Evolutionary conservation across 2,329 filamentous ascomycete genomes (phyloP).

Genomic region (Fusarium temperatum): DNA sequence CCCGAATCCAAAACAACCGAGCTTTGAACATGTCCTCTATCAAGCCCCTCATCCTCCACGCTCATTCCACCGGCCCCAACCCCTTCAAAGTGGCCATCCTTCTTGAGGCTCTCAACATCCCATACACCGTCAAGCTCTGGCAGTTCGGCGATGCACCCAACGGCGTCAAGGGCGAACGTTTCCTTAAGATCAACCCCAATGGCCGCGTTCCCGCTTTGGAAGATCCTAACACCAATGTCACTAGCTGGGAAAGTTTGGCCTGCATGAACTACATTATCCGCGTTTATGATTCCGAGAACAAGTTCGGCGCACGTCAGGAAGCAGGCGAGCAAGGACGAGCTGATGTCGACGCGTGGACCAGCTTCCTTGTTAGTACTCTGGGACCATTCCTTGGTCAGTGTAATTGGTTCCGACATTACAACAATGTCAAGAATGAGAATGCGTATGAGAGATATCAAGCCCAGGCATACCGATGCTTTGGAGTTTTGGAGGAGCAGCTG

Average conservation of each 20-base stretch:
- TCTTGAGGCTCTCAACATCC: constrained; percentile 44
- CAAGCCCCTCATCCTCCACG: constrained; percentile 12
- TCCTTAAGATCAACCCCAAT: constrained; percentile 45
- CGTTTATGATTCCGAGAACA: constrained; percentile 30
- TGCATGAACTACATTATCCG: constrained; percentile 36
- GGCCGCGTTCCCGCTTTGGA: constrained; percentile 44
- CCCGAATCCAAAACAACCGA: not conserved
- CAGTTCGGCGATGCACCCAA: constrained; percentile 16
- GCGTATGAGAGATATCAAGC: constrained; percentile 9
- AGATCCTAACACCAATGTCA: constrained; percentile 46
- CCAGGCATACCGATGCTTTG: not conserved
- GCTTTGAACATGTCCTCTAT: not conserved
- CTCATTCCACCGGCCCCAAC: constrained; percentile 28
- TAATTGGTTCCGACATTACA: constrained; percentile 19
- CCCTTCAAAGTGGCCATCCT: constrained; percentile 42
- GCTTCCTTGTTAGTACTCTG: constrained; percentile 14
- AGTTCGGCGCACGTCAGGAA: not conserved
- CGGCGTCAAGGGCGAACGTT: constrained; percentile 40
- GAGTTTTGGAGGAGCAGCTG: constrained; percentile 13
- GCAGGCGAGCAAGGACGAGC: constrained; percentile 7
- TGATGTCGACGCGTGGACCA: constrained; percentile 15
- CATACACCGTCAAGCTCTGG: constrained; percentile 39
- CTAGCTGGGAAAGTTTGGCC: constrained; percentile 40
- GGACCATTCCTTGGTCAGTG: constrained; percentile 16
- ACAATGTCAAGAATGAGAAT: constrained; percentile 11